phyloP scores from a whole-genome alignment of 306 rosid species.

The Elaeagnus macrophylla region DNA sequence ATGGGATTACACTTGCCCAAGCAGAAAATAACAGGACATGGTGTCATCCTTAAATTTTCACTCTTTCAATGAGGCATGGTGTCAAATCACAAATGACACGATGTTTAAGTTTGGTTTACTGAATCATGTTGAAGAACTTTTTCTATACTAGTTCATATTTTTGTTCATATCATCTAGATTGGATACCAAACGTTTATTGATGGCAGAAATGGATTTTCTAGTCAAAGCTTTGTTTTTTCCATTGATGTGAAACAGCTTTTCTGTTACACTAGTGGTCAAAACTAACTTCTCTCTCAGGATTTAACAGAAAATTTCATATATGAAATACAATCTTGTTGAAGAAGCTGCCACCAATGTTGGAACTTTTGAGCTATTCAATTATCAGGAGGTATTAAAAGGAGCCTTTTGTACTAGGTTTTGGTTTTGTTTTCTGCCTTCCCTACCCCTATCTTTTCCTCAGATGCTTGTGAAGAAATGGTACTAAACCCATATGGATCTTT shows the following conservation, averaged over 20 bases:
- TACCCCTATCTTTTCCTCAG: background rate
- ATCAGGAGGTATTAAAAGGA: slow-evolving; percentile 40
- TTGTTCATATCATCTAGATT: slow-evolving; percentile 5
- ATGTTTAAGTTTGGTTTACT: background rate
- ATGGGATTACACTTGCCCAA: no score
- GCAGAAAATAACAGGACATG: no score
- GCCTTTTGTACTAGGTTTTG: slow-evolving; percentile 13
- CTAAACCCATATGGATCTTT: no score
- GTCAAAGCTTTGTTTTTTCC: slow-evolving; percentile 1
- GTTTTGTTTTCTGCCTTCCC: slow-evolving; percentile 13
- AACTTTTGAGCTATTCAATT: slow-evolving; percentile 42
- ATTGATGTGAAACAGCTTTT: background rate
- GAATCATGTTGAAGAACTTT: background rate
- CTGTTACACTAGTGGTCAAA: slow-evolving; percentile 16
- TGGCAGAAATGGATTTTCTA: slow-evolving; percentile 6
- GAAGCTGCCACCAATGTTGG: slow-evolving; percentile 37
- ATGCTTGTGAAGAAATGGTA: no score
- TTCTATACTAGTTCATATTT: background rate
- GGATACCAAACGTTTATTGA: background rate
- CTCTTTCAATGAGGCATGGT: no score
- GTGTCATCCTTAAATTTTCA: no score
- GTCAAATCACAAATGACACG: background rate
- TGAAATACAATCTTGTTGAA: slow-evolving; percentile 34
- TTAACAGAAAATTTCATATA: slow-evolving; percentile 31
- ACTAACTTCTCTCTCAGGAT: slow-evolving; percentile 17